phyloP scores from a whole-genome alignment of 2,329 filamentous ascomycete species.

The Colletotrichum tofieldiae region DNA sequence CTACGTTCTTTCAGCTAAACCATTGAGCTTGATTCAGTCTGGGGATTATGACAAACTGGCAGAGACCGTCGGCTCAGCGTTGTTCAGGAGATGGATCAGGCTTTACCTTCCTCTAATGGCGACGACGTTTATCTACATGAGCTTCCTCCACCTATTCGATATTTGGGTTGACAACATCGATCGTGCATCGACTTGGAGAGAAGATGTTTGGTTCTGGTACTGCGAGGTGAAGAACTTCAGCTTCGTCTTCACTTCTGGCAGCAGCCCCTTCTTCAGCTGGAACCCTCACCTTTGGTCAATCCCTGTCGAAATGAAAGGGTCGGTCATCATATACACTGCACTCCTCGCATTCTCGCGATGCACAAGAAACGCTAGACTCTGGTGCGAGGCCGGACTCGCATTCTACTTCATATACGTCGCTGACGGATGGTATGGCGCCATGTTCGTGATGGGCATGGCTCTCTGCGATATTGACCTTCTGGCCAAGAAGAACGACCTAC shows the following conservation, averaged over 20 bases:
- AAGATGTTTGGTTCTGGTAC: constrained; percentile 67
- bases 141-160: constrained; percentile 25
- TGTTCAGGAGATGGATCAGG: constrained; percentile 66
- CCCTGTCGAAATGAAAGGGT: constrained; percentile 75
- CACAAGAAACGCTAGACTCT: constrained; percentile 52
- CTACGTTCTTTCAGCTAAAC: constrained; percentile 69
- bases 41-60: constrained; percentile 59
- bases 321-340: constrained; percentile 73
- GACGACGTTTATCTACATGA: constrained; percentile 68
- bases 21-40: constrained; percentile 62
- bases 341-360: constrained; percentile 57
- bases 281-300: constrained; percentile 77
- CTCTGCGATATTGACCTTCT: constrained; percentile 60
- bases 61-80: constrained; percentile 62
- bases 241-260: constrained; percentile 56
- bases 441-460: constrained; percentile 45
- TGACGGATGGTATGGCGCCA: constrained; percentile 58
- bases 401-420: constrained; percentile 54
- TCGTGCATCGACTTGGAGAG: constrained; percentile 58
- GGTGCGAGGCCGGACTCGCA: constrained; percentile 50
- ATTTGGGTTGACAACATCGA: constrained; percentile 59
- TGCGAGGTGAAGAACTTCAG: constrained; percentile 62
- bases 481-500: constrained; percentile 63
- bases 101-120: constrained; percentile 67
- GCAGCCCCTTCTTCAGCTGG: constrained; percentile 58